Evolutionary conservation across 2,329 filamentous ascomycete species (phyloP).

Genomic region (Cladosporium colombiae): DNA sequence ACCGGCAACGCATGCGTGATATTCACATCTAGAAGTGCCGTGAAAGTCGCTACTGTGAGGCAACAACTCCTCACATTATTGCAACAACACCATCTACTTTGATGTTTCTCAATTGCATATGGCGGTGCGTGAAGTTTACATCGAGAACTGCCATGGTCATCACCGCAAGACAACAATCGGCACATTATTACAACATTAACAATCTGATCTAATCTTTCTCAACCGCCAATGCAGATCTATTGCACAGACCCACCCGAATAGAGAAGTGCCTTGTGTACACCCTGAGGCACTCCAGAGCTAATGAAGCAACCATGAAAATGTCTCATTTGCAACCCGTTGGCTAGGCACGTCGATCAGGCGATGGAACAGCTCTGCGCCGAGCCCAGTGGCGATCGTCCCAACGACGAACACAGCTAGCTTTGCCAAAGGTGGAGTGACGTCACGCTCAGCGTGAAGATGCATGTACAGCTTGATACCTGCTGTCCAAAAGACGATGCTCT

Average conservation of each 20-base stretch:
- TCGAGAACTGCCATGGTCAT: background rate
- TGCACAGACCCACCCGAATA: background rate
- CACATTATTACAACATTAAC: background rate
- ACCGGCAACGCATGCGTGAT: background rate
- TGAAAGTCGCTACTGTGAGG: background rate
- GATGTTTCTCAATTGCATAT: background rate
- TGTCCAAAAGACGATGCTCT: slow-evolving; percentile 34
- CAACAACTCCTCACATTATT: background rate
- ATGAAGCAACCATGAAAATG: slow-evolving; percentile 27
- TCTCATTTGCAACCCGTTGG: slow-evolving; percentile 26
- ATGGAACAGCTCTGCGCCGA: slow-evolving; percentile 31
- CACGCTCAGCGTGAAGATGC: slow-evolving; percentile 23
- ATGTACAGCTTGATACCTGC: slow-evolving; percentile 35
- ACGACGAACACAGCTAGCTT: slow-evolving; percentile 32
- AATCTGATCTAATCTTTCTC: background rate
- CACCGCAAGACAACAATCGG: background rate
- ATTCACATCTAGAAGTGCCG: too few species aligned
- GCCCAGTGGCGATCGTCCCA: slow-evolving; percentile 23
- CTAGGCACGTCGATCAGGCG: slow-evolving; percentile 31
- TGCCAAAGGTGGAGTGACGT: slow-evolving; percentile 24
- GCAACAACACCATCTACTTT: background rate
- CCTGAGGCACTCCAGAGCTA: background rate
- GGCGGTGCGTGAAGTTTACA: too few species aligned
- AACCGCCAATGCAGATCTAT: background rate
- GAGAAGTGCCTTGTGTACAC: background rate